Evolutionary conservation across 2,329 filamentous ascomycete species (phyloP), one percentile per base, ranked within the genome.

Genomic region (Pleoardoris graminearum): DNA sequence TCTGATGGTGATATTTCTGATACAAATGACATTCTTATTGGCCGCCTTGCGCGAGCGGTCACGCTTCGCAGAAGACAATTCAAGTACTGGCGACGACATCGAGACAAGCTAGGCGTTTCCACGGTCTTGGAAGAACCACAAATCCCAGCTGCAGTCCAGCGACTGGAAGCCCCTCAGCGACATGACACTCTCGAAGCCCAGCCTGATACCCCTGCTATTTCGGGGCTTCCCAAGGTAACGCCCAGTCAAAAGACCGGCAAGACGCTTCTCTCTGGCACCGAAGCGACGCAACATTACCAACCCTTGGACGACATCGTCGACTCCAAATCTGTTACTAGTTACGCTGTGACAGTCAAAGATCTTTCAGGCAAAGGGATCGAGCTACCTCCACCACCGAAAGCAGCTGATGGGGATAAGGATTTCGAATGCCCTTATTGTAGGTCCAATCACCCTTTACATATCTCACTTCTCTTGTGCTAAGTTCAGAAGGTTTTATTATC

Each of bases 371-470:
- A 60, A 33, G 65, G 68, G 1, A 65, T 74, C 23, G 63, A 70
- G 7, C 45, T 74, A 7, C 70, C 70, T 1, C 61, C 68, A 11
- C 70, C 70, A 17, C 71, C 71, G 2, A 68, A 60, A 51, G 48
- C 54, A 17, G 68, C 69, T 6, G 61, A 61, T 35, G 63, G 66
- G 1, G 67, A 72, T 14, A 67, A 62, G 27, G 71, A 74, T 46
- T 74, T 74, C 29, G 71, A 73, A 36, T 74, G 71, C 42, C 70
- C 71, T 1, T 73, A 70, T 49, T 74, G 71, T 41, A 16, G 4
- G 38, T 27, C 12, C n/a, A n/a, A 8, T n/a, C 7, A 5, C 7
- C n/a, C 14, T 27, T 7, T 41, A n/a, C 7, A 10, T 10, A 27
- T 27, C 16, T 7, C n/a, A 16, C 23, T 3, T 25, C n/a, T 27